Base-by-base conservation (phyloP, 768 basidiomycete genomes). In the Pleurotus tuoliensis region DNA sequence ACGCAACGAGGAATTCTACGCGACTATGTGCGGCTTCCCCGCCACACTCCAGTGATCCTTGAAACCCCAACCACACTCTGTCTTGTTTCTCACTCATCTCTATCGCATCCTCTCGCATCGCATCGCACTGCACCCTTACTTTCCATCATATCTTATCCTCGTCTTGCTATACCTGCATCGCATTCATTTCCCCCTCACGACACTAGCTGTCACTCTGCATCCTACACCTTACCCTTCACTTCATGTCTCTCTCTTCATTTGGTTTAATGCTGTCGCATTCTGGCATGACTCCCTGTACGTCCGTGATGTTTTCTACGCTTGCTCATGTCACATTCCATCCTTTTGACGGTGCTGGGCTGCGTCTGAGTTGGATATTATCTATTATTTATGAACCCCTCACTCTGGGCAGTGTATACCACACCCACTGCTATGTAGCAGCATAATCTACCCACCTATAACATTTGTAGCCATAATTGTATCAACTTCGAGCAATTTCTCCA, bases 1-100 rank as follows among this genome's bases (percentile, higher is more conserved):
- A 69, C 64, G 64, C 48, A 61, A 62, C 46, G 64, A 73, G 24
- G 69, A 68, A 20, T 67, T 69, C 56, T 65, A 64, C 24, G 64
- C 63, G 30, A 47, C 61, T 38, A 64, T 56, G 58, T 63, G 58
- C 56, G 51, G 51, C 39, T 53, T 53, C 38, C 13, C 34, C 18
- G 11, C 24, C 39, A 38, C 51, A n/a, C 39, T 53, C 39, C n/a
- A 16, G 13, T 53, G 9, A 41, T n/a, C 39, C 1, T 2, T 20
- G 20, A 20, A 20, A 20, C 20, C 20, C 20, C 38, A n/a, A 5
- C 18, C 39, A 18, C 51, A 3, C 51, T 24, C 13, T 7, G 8
- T 22, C 20, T 20, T 53, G 24, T 25, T 30, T 22, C 8, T 34
- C 51, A 39, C 15, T 16, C 37, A 24, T 34, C 37, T 50, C 9